A percentile compares a stretch with the other conserved stretches of the same genome.
These are phyloP conservation scores for Favolaschia claudopus DNA, from an alignment of 768 basidiomycete species.

Conservation along the genomic window DNA sequence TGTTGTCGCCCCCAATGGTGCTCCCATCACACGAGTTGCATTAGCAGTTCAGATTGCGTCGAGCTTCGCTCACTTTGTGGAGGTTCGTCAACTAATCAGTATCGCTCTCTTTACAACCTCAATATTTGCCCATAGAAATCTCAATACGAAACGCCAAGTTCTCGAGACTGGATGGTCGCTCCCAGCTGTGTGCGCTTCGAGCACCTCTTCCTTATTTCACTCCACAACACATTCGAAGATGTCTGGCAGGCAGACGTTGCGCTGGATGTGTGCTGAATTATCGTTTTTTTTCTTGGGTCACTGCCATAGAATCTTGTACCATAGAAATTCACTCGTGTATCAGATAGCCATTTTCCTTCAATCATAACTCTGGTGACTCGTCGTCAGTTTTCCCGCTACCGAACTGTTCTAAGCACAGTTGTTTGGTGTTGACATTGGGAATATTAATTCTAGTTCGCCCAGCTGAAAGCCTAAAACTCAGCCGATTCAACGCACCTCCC, in stretches of 20 bases:
- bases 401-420: too few species aligned
- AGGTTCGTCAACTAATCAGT: conserved; percentile 39
- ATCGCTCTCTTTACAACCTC: neutral
- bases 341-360: too few species aligned
- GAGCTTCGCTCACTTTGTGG: conserved; percentile 46
- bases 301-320: too few species aligned
- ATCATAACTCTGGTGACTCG: too few species aligned
- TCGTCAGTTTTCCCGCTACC: too few species aligned
- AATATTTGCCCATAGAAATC: conserved; percentile 36
- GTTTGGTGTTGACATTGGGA: too few species aligned
- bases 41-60: conserved; percentile 47
- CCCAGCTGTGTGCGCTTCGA: conserved; percentile 47
- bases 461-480: too few species aligned
- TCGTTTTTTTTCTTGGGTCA: too few species aligned
- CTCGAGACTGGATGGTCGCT: conserved; percentile 43
- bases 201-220: conserved; percentile 49
- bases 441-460: too few species aligned
- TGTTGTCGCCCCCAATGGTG: conserved; percentile 35
- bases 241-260: conserved; percentile 61
- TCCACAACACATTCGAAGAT: conserved; percentile 52
- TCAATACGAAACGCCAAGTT: conserved; percentile 31
- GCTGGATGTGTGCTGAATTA: conserved; percentile 45
- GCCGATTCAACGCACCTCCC: too few species aligned
- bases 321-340: too few species aligned
- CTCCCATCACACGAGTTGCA: conserved; percentile 51